Conservation (phyloP, 2,329 filamentous ascomycete species). For the Reticulascus tulasneorum region DNA sequence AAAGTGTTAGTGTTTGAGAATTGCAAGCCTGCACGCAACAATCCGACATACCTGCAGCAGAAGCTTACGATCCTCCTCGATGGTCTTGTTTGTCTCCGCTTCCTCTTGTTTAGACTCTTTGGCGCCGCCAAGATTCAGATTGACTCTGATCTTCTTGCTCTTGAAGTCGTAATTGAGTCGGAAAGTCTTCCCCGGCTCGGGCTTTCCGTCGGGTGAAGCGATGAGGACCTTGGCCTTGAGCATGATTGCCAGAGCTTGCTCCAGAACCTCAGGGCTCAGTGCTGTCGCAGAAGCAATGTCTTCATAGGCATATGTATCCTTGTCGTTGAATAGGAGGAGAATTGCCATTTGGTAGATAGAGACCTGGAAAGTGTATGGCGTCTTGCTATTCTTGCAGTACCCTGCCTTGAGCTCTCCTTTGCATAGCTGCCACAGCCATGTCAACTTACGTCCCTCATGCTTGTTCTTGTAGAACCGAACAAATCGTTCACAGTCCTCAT, state of each 20-base stretch:
- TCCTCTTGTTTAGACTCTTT: conserved; percentile 95
- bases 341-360: conserved; percentile 98
- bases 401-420: conserved; percentile 95
- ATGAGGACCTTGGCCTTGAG: conserved; percentile 89
- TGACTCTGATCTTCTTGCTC: conserved; percentile 96
- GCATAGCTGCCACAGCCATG: conserved; percentile 97
- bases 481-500: conserved; percentile 85
- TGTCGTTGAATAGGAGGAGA: conserved; percentile 89
- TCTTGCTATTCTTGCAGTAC: conserved; percentile 85
- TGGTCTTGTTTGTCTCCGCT: conserved; percentile 97
- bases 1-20: conserved; percentile 19
- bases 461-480: conserved; percentile 91
- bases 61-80: conserved; percentile 95
- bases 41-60: conserved; percentile 80
- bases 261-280: conserved; percentile 75
- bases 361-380: conserved; percentile 93
- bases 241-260: conserved; percentile 80
- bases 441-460: conserved; percentile 92
- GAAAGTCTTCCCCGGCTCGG: conserved; percentile 74
- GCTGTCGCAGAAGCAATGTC: conserved; percentile 81
- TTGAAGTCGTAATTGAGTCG: conserved; percentile 92
- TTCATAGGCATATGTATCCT: conserved; percentile 78
- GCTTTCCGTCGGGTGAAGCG: conserved; percentile 68
- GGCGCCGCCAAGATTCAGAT: conserved; percentile 91
- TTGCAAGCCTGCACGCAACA: neutral